These are phyloP conservation scores for Cordyceps cicadae DNA, from an alignment of 2,329 filamentous ascomycete species.

Conservation along the genomic window DNA sequence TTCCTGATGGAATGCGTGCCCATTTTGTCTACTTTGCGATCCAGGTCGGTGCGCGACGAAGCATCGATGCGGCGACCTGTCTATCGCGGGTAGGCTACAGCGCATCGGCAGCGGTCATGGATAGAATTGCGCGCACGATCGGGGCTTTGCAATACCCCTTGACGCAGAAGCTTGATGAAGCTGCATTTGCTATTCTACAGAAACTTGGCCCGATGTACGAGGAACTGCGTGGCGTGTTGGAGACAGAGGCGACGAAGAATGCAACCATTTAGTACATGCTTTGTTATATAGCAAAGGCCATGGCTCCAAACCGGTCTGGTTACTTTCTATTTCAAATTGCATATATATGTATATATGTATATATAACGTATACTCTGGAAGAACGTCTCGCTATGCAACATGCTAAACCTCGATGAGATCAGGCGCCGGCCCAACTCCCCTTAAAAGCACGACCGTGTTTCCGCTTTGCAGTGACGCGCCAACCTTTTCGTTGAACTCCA, in stretches of 20 bases:
- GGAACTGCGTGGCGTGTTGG: constrained; percentile 8
- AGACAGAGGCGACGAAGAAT: background rate
- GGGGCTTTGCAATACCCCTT: constrained; percentile 15
- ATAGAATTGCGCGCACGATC: constrained; percentile 12
- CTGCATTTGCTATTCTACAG: constrained; percentile 8
- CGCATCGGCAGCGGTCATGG: constrained; percentile 9
- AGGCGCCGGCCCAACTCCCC: constrained; percentile 74
- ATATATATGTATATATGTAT: background rate
- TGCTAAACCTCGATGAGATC: constrained; percentile 56
- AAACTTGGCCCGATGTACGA: constrained; percentile 14
- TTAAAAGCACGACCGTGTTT: constrained; percentile 80
- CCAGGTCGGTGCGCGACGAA: constrained; percentile 13
- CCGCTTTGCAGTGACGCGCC: constrained; percentile 66
- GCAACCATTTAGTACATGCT: background rate
- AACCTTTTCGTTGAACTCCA: constrained; percentile 84
- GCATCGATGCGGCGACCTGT: constrained; percentile 14
- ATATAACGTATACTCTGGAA: background rate
- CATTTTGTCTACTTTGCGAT: constrained; percentile 14
- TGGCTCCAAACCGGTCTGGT: background rate
- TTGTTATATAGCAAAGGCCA: background rate
- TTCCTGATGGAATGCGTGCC: constrained; percentile 1
- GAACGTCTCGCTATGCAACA: background rate
- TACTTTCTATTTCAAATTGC: background rate
- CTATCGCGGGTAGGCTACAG: constrained; percentile 11
- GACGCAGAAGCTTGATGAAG: constrained; percentile 8